Conservation (phyloP, 169 alveolate species). For the Plasmodium gaboni region DNA sequence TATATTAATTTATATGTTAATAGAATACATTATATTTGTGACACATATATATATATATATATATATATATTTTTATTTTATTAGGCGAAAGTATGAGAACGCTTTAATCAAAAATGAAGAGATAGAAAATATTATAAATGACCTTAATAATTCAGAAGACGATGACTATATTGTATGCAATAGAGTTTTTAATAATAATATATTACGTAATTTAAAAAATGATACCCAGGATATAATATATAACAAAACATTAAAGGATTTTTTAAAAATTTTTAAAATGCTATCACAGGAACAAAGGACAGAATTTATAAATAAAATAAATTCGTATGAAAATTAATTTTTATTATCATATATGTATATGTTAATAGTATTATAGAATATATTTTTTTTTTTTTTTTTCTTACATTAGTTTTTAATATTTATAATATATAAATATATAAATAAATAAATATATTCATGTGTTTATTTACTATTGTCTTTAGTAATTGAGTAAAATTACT, state of each 20-base stretch:
- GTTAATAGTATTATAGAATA: neutral
- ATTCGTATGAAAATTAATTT: constrained; percentile 12
- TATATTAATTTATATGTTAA: too few species aligned
- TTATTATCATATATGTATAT: neutral
- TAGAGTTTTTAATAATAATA: constrained; percentile 35
- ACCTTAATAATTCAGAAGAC: constrained; percentile 9
- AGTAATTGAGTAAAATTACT: neutral
- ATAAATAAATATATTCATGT: neutral
- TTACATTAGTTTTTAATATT: neutral
- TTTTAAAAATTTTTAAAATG: constrained; percentile 33
- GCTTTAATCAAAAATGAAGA: constrained; percentile 29
- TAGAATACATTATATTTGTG: neutral
- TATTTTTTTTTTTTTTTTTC: constrained; percentile 3
- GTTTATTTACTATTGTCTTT: neutral
- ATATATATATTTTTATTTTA: neutral
- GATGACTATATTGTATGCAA: constrained; percentile 67
- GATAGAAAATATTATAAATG: constrained; percentile 24
- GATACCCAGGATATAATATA: constrained; percentile 11
- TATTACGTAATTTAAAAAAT: constrained; percentile 20
- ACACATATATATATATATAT: neutral
- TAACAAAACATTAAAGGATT: constrained; percentile 23
- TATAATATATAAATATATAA: neutral
- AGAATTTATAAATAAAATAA: constrained; percentile 50
- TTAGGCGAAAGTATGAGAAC: constrained; percentile 38
- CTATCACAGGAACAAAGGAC: constrained; percentile 18